Conservation (phyloP, 176 grass and related monocot genomes). For the Oryza officinalis region DNA sequence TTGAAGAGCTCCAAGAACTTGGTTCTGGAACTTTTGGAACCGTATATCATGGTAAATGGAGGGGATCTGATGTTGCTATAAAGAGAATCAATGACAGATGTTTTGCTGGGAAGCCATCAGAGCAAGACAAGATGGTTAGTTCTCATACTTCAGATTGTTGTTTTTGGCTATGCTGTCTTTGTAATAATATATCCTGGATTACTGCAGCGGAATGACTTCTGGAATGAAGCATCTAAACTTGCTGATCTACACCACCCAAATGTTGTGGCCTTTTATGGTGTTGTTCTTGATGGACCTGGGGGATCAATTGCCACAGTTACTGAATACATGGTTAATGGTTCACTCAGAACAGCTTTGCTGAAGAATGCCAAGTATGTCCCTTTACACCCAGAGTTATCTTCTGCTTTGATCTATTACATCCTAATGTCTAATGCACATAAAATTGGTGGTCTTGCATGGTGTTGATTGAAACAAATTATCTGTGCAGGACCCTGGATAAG, state of each 20-base stretch:
- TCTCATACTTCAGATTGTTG: not conserved
- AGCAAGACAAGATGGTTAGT: slow-evolving; percentile 88
- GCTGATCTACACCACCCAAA: slow-evolving; percentile 93
- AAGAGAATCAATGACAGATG: slow-evolving; percentile 94
- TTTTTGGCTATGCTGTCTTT: not conserved
- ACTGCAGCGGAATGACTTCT: slow-evolving; percentile 86
- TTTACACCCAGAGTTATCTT: slow-evolving; percentile 23
- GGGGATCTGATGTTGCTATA: slow-evolving; percentile 95
- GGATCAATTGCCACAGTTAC: slow-evolving; percentile 93
- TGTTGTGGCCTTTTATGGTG: slow-evolving; percentile 93
- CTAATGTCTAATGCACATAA: slow-evolving; percentile 9
- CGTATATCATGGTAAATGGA: slow-evolving; percentile 99
- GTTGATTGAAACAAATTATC: slow-evolving; percentile 9
- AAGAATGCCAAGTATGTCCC: slow-evolving; percentile 83
- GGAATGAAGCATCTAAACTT: slow-evolving; percentile 97
- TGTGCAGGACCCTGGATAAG: slow-evolving; percentile 67
- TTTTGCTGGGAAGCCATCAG: slow-evolving; percentile 93
- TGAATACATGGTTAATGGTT: slow-evolving; percentile 99
- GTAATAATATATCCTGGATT: slow-evolving; percentile 25
- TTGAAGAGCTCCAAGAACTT: slow-evolving; percentile 92
- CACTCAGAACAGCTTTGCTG: slow-evolving; percentile 79
- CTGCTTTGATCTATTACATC: slow-evolving; percentile 16
- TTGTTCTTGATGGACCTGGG: slow-evolving; percentile 91
- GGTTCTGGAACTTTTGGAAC: slow-evolving; percentile 98
- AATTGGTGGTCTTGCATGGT: slow-evolving; percentile 2